Evolutionary conservation across 1,284 basidiomycete species (phyloP).

Genomic region (Cutaneotrichosporon daszewskae): DNA sequence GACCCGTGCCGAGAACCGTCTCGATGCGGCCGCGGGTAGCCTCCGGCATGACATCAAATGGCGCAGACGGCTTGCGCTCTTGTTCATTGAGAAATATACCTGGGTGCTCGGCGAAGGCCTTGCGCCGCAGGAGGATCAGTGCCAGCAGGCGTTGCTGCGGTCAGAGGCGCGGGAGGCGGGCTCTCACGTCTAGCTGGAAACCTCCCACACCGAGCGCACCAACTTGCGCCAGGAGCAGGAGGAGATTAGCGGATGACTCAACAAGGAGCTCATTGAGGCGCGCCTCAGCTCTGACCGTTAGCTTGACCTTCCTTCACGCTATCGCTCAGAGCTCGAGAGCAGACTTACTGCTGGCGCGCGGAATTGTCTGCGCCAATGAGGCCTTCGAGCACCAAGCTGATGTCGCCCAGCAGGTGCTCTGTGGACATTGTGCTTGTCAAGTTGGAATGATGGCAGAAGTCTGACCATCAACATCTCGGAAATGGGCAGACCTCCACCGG

Average conservation of each 20-base stretch:
- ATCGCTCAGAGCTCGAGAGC: not conserved
- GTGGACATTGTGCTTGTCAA: slow-evolving; percentile 29
- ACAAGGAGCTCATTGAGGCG: slow-evolving; percentile 26
- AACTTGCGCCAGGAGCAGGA: slow-evolving; percentile 39
- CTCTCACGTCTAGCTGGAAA: slow-evolving; percentile 40
- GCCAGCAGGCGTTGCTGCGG: slow-evolving; percentile 35
- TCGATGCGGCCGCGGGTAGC: slow-evolving; percentile 32
- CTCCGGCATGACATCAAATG: slow-evolving; percentile 39
- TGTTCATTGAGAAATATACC: slow-evolving; percentile 19
- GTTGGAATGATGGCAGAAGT: not conserved
- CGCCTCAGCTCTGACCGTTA: slow-evolving; percentile 29
- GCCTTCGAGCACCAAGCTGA: slow-evolving; percentile 33
- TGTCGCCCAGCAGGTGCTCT: slow-evolving; percentile 39
- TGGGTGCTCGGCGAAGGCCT: slow-evolving; percentile 29
- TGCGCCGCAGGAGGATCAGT: slow-evolving; percentile 32
- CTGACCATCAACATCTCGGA: not conserved
- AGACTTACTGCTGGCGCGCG: slow-evolving; percentile 29
- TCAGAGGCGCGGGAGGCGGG: not conserved
- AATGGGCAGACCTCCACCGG: slow-evolving; percentile 2
- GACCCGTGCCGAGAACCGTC: slow-evolving; percentile 34
- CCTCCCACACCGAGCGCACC: slow-evolving; percentile 43
- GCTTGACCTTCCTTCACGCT: slow-evolving; percentile 4
- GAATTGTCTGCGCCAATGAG: slow-evolving; percentile 31
- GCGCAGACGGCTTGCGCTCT: slow-evolving; percentile 23
- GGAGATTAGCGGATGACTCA: slow-evolving; percentile 26